Conservation (phyloP, 768 basidiomycete genomes). For the Mycena galopus region DNA sequence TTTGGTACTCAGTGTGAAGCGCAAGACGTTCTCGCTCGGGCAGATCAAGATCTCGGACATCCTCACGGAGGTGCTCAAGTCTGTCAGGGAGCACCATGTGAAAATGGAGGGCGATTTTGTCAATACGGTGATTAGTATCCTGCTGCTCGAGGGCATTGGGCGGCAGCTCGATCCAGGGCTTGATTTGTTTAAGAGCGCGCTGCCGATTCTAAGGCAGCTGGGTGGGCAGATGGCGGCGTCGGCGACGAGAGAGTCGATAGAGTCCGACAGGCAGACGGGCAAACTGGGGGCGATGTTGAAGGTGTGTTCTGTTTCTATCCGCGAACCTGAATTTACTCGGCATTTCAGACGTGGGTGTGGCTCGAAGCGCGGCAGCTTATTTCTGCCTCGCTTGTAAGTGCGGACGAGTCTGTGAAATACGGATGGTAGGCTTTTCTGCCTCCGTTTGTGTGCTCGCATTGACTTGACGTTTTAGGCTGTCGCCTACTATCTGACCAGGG, state of each 20-base stretch:
- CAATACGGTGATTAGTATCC: slow-evolving; percentile 95
- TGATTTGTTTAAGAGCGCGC: slow-evolving; percentile 94
- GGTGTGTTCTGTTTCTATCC: slow-evolving; percentile 57
- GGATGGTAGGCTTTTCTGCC: slow-evolving; percentile 73
- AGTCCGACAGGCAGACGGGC: slow-evolving; percentile 70
- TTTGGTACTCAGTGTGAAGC: slow-evolving; percentile 91
- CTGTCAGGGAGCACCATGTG: slow-evolving; percentile 93
- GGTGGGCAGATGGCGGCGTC: slow-evolving; percentile 91
- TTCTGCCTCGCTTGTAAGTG: slow-evolving; percentile 79
- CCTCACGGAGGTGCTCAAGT: slow-evolving; percentile 86
- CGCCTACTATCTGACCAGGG: slow-evolving; percentile 57
- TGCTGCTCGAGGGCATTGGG: slow-evolving; percentile 96
- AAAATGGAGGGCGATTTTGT: slow-evolving; percentile 99
- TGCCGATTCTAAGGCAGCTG: slow-evolving; percentile 93
- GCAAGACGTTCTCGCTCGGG: slow-evolving; percentile 97
- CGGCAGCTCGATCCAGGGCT: slow-evolving; percentile 91
- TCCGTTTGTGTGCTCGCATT: slow-evolving; percentile 27
- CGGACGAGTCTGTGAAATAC: slow-evolving; percentile 89
- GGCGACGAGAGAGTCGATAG: slow-evolving; percentile 60
- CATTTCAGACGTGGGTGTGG: slow-evolving; percentile 87
- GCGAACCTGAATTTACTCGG: neutral
- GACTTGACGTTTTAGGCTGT: slow-evolving; percentile 55
- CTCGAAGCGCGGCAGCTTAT: slow-evolving; percentile 93
- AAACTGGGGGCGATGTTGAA: slow-evolving; percentile 91
- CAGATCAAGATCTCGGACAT: slow-evolving; percentile 97